phyloP scores from a whole-genome alignment of 345 rosid genomes.

The Noccaea bulbosa region DNA sequence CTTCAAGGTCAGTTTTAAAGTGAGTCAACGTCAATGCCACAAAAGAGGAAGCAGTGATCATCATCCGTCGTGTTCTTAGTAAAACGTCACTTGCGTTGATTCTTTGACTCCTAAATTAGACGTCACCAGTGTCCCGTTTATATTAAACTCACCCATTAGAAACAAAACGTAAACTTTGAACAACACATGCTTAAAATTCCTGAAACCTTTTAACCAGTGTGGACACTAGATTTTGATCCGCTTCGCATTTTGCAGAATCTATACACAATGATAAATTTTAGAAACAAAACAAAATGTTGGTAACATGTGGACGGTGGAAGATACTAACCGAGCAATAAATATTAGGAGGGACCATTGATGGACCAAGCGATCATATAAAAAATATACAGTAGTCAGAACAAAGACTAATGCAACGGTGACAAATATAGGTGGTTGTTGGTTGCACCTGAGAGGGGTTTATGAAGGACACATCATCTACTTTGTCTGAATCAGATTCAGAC shows the following conservation, averaged over 20 bases:
- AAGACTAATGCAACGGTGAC: conserved; percentile 36
- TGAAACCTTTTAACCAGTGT: conserved; percentile 7
- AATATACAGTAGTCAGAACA: conserved; percentile 8
- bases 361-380: conserved; percentile 32
- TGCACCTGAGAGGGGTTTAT: conserved; percentile 45
- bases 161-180: conserved; percentile 11
- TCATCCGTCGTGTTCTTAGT: conserved; percentile 30
- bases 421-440: conserved; percentile 40
- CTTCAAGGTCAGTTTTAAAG: conserved; percentile 26
- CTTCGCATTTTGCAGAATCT: conserved; percentile 23
- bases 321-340: conserved; percentile 30
- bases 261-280: conserved; percentile 1
- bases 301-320: conserved; percentile 44
- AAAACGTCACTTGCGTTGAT: conserved; percentile 35
- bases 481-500: conserved; percentile 31
- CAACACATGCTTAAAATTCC: not conserved
- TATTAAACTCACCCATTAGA: conserved; percentile 10
- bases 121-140: conserved; percentile 27
- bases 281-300: conserved; percentile 2
- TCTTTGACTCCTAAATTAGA: conserved; percentile 28
- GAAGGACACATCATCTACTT: conserved; percentile 32
- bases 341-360: conserved; percentile 37
- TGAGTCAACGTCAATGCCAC: conserved; percentile 47
- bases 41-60: conserved; percentile 41
- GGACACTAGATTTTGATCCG: conserved; percentile 28